A percentile compares a stretch with the other conserved stretches of the same genome.
Evolutionary conservation across 768 basidiomycete genomes (phyloP).

Genomic region (Porpolomopsis calyptriformis): DNA sequence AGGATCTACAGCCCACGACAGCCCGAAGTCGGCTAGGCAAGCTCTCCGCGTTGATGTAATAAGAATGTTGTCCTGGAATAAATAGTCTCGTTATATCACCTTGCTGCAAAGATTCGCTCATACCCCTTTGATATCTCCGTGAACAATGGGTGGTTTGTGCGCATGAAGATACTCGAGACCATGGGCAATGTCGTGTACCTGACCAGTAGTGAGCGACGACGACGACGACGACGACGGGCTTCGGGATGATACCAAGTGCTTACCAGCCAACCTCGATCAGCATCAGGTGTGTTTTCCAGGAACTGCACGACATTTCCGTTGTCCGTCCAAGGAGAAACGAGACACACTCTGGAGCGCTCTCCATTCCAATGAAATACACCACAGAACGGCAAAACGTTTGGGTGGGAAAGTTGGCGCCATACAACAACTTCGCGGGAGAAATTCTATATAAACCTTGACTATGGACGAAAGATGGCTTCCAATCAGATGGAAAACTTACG

Average conservation of each 20-base stretch:
- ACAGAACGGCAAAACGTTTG: conserved; percentile 26
- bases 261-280: conserved; percentile 11
- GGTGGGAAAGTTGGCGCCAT: conserved; percentile 25
- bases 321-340: conserved; percentile 15
- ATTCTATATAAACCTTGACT: conserved; percentile 9
- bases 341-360: conserved; percentile 1
- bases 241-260: background rate
- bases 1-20: conserved; percentile 16
- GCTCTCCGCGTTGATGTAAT: conserved; percentile 13
- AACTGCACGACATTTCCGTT: conserved; percentile 13
- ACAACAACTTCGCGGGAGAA: conserved; percentile 23
- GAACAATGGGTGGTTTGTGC: conserved; percentile 8
- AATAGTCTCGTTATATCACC: background rate
- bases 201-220: background rate
- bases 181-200: conserved; percentile 15
- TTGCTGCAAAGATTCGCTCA: background rate
- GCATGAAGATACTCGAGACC: conserved; percentile 17
- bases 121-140: conserved; percentile 15
- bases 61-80: conserved; percentile 17
- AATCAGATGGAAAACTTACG: background rate
- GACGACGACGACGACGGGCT: too few species aligned
- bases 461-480: background rate
- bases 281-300: conserved; percentile 6
- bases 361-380: conserved; percentile 18
- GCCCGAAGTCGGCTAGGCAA: conserved; percentile 22